Conservation (phyloP, 2,329 filamentous ascomycete genomes). For the Exophiala sp. region DNA sequence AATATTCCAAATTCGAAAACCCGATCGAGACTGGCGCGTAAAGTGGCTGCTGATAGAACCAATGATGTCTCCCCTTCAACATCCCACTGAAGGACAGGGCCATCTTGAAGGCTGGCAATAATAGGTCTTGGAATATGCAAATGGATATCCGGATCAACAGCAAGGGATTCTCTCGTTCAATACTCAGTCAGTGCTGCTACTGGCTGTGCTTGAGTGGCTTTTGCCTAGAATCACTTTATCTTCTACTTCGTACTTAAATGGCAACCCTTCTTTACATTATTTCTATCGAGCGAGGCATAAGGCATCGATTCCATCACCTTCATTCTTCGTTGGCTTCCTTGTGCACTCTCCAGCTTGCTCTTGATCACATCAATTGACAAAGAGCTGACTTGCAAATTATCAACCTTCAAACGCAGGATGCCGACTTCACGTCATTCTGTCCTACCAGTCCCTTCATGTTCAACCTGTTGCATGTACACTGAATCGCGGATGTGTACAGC, state of each 20-base stretch:
- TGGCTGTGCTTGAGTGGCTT: not conserved
- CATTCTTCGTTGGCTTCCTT: not conserved
- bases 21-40: not conserved
- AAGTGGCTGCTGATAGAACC: not conserved
- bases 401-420: constrained; percentile 51
- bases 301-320: not conserved
- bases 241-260: too few species aligned
- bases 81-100: not conserved
- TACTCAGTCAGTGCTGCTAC: too few species aligned
- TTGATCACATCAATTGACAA: constrained; percentile 3
- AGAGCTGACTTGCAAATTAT: constrained; percentile 50
- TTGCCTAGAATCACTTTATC: not conserved
- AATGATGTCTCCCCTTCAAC: not conserved
- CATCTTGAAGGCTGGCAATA: not conserved
- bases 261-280: too few species aligned
- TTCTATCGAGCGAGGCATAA: too few species aligned
- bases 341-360: constrained; percentile 44
- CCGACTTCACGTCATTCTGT: constrained; percentile 46
- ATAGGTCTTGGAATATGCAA: not conserved
- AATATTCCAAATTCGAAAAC: constrained; percentile 10
- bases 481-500: constrained; percentile 42
- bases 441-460: constrained; percentile 48
- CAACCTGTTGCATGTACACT: constrained; percentile 51
- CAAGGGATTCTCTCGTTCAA: too few species aligned
- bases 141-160: too few species aligned